Evolutionary conservation across 306 rosid species (phyloP), one percentile per base, ranked within the genome.

Genomic region (Casuarina equisetifolia): DNA sequence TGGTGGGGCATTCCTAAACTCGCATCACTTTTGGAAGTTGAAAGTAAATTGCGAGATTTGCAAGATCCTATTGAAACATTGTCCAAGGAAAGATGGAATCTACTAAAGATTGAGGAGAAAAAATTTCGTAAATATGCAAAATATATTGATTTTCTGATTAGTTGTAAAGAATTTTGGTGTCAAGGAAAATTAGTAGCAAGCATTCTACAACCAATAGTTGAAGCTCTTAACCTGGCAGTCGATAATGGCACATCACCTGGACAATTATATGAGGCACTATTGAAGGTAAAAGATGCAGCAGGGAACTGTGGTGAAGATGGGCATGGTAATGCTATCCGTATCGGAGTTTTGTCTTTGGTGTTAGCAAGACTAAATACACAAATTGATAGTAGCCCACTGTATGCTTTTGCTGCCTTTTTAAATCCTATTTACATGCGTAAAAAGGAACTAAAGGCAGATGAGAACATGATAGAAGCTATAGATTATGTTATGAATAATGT

Each of bases 191-290:
- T 4, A 1, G 4, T 19, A 0, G 44, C 43, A 17, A 19, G 66
- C 16, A 16, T 6, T 16, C n/a, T 49, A 16, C 12, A 1, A 5
- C 52, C 73, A 51, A 2, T 64, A 5, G 44, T 75, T 48, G 43
- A 66, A 46, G 35, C 66, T 63, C n/a, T 3, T 32, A 39, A 11
- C 8, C 39, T 62, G 13, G 79, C 66, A 16, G 52, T 64, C 17
- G 42, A 73, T 38, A 20, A 38, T 9, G 79, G 40, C 3, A n/a
- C 72, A 9, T 49, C 42, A 9, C 3, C 15, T 35, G 66, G 73
- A 38, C 66, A 76, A 9, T 51, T 76, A 17, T 76, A 49, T 39
- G 73, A 46, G 42, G 57, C 45, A 6, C 38, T 76, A 51, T 50
- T 59, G 13, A 61, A 35, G 7, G 53, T 67, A 59, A 50, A 35